phyloP scores from a whole-genome alignment of 257 asterid species.

The Haberlea rhodopensis region DNA sequence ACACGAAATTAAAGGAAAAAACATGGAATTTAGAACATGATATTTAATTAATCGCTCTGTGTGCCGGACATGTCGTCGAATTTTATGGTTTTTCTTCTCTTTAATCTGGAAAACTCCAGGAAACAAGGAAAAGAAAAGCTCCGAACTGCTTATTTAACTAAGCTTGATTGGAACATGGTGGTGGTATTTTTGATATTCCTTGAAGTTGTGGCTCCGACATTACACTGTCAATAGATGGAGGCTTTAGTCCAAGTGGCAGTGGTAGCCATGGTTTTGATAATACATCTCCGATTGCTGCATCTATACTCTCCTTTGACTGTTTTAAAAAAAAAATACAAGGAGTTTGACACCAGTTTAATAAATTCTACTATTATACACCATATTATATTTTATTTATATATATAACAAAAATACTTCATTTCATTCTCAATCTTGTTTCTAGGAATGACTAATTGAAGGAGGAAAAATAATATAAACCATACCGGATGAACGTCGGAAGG shows the following conservation, averaged over 20 bases:
- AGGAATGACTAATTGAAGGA: not conserved
- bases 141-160: no score
- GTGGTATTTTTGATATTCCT: slow-evolving; percentile 81
- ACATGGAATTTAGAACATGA: slow-evolving; percentile 22
- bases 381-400: no score
- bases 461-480: slow-evolving; percentile 10
- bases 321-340: no score
- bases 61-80: slow-evolving; percentile 68
- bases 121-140: no score
- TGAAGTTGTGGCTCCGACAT: slow-evolving; percentile 78
- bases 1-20: not conserved
- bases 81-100: slow-evolving; percentile 31
- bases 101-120: not conserved
- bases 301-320: slow-evolving; percentile 95
- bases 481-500: slow-evolving; percentile 75
- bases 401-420: no score
- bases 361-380: no score
- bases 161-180: slow-evolving; percentile 31
- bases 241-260: slow-evolving; percentile 88
- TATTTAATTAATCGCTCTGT: slow-evolving; percentile 1
- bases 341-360: no score
- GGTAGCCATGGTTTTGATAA: slow-evolving; percentile 92
- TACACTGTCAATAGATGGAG: slow-evolving; percentile 73
- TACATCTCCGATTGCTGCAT: slow-evolving; percentile 93
- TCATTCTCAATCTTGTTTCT: not conserved